Evolutionary conservation across 129 eudicot species (phyloP).

Genomic region (Daucus carota): DH1_v3.0 NC_030382.2:45732501-45733000

Average conservation of each 20-base stretch:
- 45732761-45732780: neutral
- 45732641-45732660: neutral
- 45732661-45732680: neutral
- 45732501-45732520: slow-evolving; percentile 24
- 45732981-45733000: slow-evolving; percentile 16
- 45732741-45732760: neutral
- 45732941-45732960: slow-evolving; percentile 16
- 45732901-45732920: neutral
- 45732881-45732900: slow-evolving; percentile 24
- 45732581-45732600: slow-evolving; percentile 84
- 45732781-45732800: slow-evolving; percentile 51
- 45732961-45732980: slow-evolving; percentile 11
- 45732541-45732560: slow-evolving; percentile 63
- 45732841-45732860: slow-evolving; percentile 31
- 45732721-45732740: neutral
- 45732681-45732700: neutral
- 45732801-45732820: slow-evolving; percentile 26
- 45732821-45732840: slow-evolving; percentile 22
- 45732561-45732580: slow-evolving; percentile 70
- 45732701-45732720: neutral
- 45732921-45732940: slow-evolving; percentile 8
- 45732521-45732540: slow-evolving; percentile 24
- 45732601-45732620: slow-evolving; percentile 60
- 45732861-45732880: slow-evolving; percentile 21
- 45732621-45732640: slow-evolving; percentile 32